A percentile compares a stretch with the other conserved stretches of the same genome.
phyloP scores from a whole-genome alignment of 2,329 filamentous ascomycete species.

The Aspergillus candidus region DNA sequence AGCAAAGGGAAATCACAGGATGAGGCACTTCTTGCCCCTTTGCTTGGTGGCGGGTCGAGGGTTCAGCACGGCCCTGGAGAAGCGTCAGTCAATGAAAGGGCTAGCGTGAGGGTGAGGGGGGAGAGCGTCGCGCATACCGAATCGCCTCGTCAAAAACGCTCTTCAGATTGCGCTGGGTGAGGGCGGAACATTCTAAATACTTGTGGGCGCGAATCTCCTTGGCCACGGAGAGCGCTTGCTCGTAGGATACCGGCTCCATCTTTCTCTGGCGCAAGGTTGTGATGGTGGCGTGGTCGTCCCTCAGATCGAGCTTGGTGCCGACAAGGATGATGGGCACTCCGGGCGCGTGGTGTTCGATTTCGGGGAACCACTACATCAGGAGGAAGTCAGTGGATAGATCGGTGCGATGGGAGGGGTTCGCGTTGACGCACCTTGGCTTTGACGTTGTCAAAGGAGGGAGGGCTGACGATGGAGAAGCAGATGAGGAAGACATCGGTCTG shows the following conservation, averaged over 20 bases:
- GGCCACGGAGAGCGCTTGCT: constrained; percentile 79
- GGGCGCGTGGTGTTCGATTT: constrained; percentile 94
- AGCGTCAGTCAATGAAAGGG: not conserved
- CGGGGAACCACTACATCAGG: constrained; percentile 74
- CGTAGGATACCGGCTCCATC: constrained; percentile 95
- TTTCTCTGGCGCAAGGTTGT: constrained; percentile 82
- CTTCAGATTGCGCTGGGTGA: constrained; percentile 96
- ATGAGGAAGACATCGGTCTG: constrained; percentile 98
- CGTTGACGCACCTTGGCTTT: constrained; percentile 74
- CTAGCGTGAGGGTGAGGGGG: not conserved
- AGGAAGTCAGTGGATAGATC: constrained; percentile 6
- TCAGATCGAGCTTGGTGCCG: constrained; percentile 91
- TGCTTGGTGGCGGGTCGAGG: constrained; percentile 41
- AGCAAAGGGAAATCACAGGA: constrained; percentile 33
- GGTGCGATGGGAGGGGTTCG: not conserved
- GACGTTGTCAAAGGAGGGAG: constrained; percentile 97
- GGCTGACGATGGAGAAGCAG: constrained; percentile 97
- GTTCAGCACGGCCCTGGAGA: constrained; percentile 42
- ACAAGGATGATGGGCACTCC: constrained; percentile 95
- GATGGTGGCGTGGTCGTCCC: constrained; percentile 77
- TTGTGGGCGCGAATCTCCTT: constrained; percentile 96
- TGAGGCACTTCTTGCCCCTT: constrained; percentile 43
- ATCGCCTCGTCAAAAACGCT: constrained; percentile 98
- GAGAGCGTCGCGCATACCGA: constrained; percentile 55
- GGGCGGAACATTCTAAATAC: constrained; percentile 94